phyloP scores from a whole-genome alignment of 2,329 filamentous ascomycete species.

The Arthrobotrys iridis region DNA sequence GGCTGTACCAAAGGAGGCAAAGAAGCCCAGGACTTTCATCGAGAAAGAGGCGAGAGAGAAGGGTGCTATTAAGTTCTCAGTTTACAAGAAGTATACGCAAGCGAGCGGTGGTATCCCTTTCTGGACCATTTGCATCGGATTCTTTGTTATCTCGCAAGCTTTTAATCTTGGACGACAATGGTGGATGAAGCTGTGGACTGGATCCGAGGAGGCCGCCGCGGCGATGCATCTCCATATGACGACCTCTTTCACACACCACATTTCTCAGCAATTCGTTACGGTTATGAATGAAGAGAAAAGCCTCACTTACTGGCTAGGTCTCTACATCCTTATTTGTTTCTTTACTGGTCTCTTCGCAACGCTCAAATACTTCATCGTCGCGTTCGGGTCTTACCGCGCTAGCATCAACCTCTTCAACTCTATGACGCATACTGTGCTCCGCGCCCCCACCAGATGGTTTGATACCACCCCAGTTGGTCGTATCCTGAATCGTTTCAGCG shows the following conservation, averaged over 20 bases:
- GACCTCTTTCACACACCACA: slow-evolving; percentile 61
- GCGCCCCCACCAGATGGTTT: slow-evolving; percentile 79
- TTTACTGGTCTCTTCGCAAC: slow-evolving; percentile 70
- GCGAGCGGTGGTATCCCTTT: slow-evolving; percentile 69
- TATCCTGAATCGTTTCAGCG: slow-evolving; percentile 79
- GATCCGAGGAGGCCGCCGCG: slow-evolving; percentile 27
- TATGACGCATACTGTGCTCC: slow-evolving; percentile 73
- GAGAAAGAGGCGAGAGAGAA: slow-evolving; percentile 78
- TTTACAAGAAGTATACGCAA: slow-evolving; percentile 75
- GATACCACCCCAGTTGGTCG: slow-evolving; percentile 81
- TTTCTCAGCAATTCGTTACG: slow-evolving; percentile 59
- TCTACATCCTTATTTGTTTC: slow-evolving; percentile 73
- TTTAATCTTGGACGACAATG: slow-evolving; percentile 55
- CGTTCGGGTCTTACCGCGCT: slow-evolving; percentile 73
- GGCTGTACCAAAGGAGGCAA: slow-evolving; percentile 67
- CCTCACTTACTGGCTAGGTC: slow-evolving; percentile 72
- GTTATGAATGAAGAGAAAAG: slow-evolving; percentile 60
- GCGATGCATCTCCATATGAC: slow-evolving; percentile 27
- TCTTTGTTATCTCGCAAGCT: slow-evolving; percentile 51
- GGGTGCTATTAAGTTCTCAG: slow-evolving; percentile 73
- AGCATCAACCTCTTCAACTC: slow-evolving; percentile 75
- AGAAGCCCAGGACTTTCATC: slow-evolving; percentile 73
- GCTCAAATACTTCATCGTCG: slow-evolving; percentile 72
- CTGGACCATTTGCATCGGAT: slow-evolving; percentile 55
- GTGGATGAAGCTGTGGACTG: slow-evolving; percentile 58